phyloP scores from a whole-genome alignment of 1,139 yeast genomes.

The Nakaseomyces kungkrabaensis region DNA sequence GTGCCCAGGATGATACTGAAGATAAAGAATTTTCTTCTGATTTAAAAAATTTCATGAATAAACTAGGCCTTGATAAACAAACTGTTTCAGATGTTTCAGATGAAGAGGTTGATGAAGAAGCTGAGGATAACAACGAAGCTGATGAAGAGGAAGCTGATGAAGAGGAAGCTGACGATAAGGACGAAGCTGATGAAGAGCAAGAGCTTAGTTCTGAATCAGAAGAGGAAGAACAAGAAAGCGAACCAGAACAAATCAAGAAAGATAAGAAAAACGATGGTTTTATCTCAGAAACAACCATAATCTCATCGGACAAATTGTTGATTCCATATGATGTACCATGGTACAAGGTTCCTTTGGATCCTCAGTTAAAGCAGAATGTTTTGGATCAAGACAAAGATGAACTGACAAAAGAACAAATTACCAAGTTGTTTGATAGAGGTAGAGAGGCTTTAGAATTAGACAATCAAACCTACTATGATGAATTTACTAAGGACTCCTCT shows the following conservation, averaged over 20 bases:
- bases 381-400: conserved; percentile 30
- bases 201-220: conserved; percentile 3
- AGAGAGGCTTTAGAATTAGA: conserved; percentile 57
- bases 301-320: conserved; percentile 45
- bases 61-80: conserved; percentile 46
- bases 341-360: conserved; percentile 48
- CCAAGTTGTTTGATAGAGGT: conserved; percentile 57
- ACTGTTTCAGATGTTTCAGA: conserved; percentile 20
- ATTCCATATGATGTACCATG: conserved; percentile 66
- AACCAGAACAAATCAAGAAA: not conserved
- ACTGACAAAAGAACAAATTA: conserved; percentile 43
- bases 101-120: conserved; percentile 22
- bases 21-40: conserved; percentile 50
- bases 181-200: not conserved
- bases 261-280: not conserved
- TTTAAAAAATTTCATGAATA: conserved; percentile 54
- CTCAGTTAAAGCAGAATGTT: conserved; percentile 29
- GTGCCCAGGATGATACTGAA: conserved; percentile 30
- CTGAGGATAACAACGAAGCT: conserved; percentile 19
- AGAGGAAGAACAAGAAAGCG: conserved; percentile 2
- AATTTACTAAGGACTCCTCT: conserved; percentile 69
- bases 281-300: conserved; percentile 39
- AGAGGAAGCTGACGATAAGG: conserved; percentile 1
- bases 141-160: conserved; percentile 4
- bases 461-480: conserved; percentile 61